A percentile compares a stretch with the other conserved stretches of the same genome.
phyloP scores from a whole-genome alignment of 2,329 filamentous ascomycete species.

The Ophiostoma australiae region DNA sequence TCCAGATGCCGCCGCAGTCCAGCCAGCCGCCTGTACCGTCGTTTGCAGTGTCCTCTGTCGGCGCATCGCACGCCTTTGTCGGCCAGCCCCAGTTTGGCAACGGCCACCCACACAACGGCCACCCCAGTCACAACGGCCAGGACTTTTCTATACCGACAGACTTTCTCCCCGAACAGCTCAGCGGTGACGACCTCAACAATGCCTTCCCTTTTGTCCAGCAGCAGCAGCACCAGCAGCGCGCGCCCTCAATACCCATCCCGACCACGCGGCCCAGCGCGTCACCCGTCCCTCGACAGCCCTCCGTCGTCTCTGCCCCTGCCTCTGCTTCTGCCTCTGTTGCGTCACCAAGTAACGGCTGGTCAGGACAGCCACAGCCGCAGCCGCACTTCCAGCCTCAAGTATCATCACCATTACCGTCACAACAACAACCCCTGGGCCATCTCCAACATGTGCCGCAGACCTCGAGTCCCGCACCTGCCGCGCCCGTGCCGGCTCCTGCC shows the following conservation, averaged over 20 bases:
- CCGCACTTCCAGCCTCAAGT: not conserved
- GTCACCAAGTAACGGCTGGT: not conserved
- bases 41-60: not conserved
- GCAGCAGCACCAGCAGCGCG: not conserved
- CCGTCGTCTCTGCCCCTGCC: not conserved
- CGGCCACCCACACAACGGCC: not conserved
- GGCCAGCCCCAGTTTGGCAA: slow-evolving; percentile 6
- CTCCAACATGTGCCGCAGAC: not conserved
- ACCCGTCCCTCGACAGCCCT: not conserved
- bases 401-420: not conserved
- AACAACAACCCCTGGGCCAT: not conserved
- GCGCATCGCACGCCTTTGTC: slow-evolving; percentile 5
- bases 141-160: slow-evolving; percentile 18
- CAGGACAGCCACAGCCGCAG: not conserved
- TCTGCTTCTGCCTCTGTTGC: not conserved
- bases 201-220: not conserved
- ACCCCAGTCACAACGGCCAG: not conserved
- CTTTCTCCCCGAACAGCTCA: slow-evolving; percentile 17
- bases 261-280: not conserved
- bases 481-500: not conserved
- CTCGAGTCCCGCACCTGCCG: not conserved
- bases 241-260: not conserved
- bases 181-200: slow-evolving; percentile 15
- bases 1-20: slow-evolving; percentile 15
- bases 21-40: slow-evolving; percentile 13